These are phyloP conservation scores for Smithsoniella earleae DNA, from an alignment of 163 green algal genomes.

Conservation along the genomic window DNA sequence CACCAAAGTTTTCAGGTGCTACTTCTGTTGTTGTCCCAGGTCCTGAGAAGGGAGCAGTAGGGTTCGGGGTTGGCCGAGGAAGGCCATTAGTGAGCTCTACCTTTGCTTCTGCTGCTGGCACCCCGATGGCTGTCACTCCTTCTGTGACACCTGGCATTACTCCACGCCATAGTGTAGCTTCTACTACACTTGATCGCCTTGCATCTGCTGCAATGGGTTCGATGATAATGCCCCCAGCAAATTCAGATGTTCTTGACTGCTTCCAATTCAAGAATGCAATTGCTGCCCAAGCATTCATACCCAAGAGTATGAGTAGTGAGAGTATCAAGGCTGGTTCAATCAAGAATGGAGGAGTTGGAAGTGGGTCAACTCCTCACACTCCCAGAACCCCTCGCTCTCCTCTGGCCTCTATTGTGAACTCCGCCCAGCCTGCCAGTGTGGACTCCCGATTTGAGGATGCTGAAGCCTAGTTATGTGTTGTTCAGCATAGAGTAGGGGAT, in stretches of 20 bases:
- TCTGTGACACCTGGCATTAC: neutral
- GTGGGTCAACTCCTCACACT: neutral
- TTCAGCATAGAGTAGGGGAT: no score
- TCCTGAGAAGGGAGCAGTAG: slow-evolving; percentile 16
- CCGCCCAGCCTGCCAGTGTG: neutral
- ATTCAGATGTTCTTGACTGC: neutral
- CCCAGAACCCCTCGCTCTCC: slow-evolving; percentile 7
- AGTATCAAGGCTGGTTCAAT: neutral
- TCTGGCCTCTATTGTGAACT: slow-evolving; percentile 19
- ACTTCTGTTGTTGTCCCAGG: slow-evolving; percentile 10
- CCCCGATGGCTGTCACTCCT: neutral
- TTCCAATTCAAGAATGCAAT: slow-evolving; percentile 29
- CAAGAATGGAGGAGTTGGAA: neutral
- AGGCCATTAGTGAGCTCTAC: neutral
- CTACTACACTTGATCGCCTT: neutral
- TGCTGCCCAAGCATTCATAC: slow-evolving; percentile 22
- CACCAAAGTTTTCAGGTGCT: slow-evolving; percentile 21
- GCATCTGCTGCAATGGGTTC: neutral
- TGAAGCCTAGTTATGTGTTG: no score
- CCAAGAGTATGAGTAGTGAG: slow-evolving; percentile 19
- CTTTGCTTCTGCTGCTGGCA: slow-evolving; percentile 7
- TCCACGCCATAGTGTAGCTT: neutral
- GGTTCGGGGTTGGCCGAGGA: neutral
- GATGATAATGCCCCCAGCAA: neutral
- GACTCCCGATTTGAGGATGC: slow-evolving; percentile 29